Evolutionary conservation across 257 asterid species (phyloP).

Genomic region (Rauvolfia tetraphylla): DNA sequence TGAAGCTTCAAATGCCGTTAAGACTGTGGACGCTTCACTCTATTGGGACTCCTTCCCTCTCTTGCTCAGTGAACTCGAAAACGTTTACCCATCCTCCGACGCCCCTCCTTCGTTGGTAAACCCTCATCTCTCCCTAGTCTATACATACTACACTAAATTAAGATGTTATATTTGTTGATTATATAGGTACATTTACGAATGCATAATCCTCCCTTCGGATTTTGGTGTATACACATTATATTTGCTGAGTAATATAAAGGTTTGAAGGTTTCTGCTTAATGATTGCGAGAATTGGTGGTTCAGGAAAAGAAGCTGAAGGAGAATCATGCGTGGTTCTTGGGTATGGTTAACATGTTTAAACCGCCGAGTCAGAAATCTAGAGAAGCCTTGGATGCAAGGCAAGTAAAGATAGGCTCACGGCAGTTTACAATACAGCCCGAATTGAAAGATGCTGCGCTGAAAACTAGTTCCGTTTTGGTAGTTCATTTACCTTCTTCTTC

Average conservation of each 20-base stretch:
- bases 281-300: slow-evolving; percentile 14
- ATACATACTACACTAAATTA: neutral
- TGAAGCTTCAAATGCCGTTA: slow-evolving; percentile 26
- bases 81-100: slow-evolving; percentile 48
- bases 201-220: no score
- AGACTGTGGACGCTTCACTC: slow-evolving; percentile 60
- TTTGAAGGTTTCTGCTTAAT: neutral
- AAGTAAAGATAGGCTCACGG: slow-evolving; percentile 55
- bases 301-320: slow-evolving; percentile 77
- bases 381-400: slow-evolving; percentile 64
- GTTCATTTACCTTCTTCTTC: slow-evolving; percentile 7
- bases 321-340: slow-evolving; percentile 70
- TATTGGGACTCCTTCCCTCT: slow-evolving; percentile 93
- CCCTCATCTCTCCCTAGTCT: neutral
- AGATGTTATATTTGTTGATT: no score
- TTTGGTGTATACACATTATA: neutral
- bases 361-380: slow-evolving; percentile 63
- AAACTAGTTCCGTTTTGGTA: slow-evolving; percentile 72
- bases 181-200: no score
- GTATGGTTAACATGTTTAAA: slow-evolving; percentile 53
- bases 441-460: slow-evolving; percentile 61
- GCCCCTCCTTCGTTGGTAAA: slow-evolving; percentile 58
- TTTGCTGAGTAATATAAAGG: no score
- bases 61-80: slow-evolving; percentile 68
- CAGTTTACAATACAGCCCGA: slow-evolving; percentile 53